phyloP scores from a whole-genome alignment of 169 alveolate genomes.

The Eimeria falciformis region DNA sequence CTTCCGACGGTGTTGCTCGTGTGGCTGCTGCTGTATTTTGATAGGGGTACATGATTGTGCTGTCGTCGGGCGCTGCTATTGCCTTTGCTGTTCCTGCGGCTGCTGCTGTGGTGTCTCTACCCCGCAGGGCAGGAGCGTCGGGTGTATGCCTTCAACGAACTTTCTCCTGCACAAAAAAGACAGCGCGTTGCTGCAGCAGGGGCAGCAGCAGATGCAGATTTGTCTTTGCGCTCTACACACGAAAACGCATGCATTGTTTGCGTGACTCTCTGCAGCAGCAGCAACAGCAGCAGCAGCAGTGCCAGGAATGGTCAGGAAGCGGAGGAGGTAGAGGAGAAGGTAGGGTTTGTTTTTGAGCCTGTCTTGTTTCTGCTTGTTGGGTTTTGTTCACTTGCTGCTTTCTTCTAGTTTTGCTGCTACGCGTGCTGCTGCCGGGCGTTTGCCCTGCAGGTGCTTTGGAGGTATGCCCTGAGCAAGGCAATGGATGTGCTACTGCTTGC shows the following conservation, averaged over 20 bases:
- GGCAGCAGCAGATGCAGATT: conserved; percentile 28
- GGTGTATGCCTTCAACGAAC: conserved; percentile 3
- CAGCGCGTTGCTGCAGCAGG: conserved; percentile 33
- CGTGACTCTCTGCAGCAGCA: not conserved
- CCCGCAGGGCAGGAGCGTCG: conserved; percentile 13
- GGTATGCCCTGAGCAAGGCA: not conserved
- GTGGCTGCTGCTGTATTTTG: not conserved
- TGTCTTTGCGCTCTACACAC: not conserved
- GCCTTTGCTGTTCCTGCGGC: conserved; percentile 34
- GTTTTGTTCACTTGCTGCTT: not conserved
- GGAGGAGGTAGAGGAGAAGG: conserved; percentile 20
- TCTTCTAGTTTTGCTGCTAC: conserved; percentile 1
- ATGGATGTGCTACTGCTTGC: not conserved
- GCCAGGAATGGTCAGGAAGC: not conserved
- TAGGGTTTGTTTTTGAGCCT: not conserved
- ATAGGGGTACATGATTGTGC: not conserved
- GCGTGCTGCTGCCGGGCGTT: conserved; percentile 24
- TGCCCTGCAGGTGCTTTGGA: conserved; percentile 40
- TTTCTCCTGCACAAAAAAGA: not conserved
- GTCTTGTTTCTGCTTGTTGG: conserved; percentile 8
- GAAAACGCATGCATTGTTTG: not conserved
- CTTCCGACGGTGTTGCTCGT: not conserved
- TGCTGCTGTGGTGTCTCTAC: too few species aligned
- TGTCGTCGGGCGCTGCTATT: not conserved
- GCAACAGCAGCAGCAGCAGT: conserved; percentile 63